A percentile compares a stretch with the other conserved stretches of the same genome.
Conservation (phyloP, 495 filamentous ascomycete genomes). For the Penicillium lagena region DNA sequence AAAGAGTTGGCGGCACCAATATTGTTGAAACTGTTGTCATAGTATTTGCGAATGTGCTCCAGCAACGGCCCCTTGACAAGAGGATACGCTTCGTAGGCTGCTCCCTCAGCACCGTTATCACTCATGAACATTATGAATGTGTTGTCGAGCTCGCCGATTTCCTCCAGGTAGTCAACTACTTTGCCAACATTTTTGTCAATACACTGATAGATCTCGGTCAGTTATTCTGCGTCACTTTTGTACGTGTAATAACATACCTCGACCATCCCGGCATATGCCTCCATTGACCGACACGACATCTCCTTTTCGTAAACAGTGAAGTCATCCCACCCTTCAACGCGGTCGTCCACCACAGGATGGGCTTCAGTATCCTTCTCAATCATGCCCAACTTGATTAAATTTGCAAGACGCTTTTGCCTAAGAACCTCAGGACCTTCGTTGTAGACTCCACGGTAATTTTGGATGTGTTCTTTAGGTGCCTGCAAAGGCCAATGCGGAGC, state of each 20-base stretch:
- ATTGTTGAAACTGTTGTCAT: conserved; percentile 56
- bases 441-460: conserved; percentile 50
- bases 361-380: conserved; percentile 43
- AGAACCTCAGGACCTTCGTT: conserved; percentile 50
- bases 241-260: conserved; percentile 15
- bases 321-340: conserved; percentile 47
- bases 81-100: conserved; percentile 53
- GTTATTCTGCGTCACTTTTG: too few species aligned
- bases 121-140: conserved; percentile 60
- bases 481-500: conserved; percentile 60
- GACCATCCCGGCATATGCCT: conserved; percentile 59
- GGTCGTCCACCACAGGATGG: conserved; percentile 47
- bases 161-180: conserved; percentile 47
- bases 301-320: conserved; percentile 43
- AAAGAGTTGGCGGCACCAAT: conserved; percentile 55
- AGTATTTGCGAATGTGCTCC: conserved; percentile 52
- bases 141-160: conserved; percentile 57
- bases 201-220: conserved; percentile 5
- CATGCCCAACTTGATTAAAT: conserved; percentile 45
- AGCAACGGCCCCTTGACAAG: conserved; percentile 45
- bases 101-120: conserved; percentile 59
- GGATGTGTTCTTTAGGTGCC: conserved; percentile 43
- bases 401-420: conserved; percentile 40
- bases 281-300: conserved; percentile 50
- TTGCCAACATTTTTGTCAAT: conserved; percentile 57